Conservation (phyloP, 116 monocot species). For the Iris pallida region DNA sequence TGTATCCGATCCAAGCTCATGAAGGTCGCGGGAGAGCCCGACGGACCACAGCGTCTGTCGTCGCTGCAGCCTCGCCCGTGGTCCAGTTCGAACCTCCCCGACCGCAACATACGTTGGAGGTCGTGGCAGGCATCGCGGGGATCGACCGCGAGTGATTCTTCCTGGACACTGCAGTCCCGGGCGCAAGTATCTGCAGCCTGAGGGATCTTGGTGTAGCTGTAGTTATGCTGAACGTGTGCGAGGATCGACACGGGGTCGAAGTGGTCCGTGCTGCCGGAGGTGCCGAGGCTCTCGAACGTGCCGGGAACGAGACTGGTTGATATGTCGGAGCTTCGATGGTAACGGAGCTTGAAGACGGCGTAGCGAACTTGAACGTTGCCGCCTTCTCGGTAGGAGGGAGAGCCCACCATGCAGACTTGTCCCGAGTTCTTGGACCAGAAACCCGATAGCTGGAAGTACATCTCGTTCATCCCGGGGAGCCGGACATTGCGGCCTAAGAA, state of each 20-base stretch:
- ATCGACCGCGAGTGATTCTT: not conserved
- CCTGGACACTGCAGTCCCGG: not conserved
- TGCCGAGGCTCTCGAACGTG: not conserved
- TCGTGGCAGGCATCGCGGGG: not conserved
- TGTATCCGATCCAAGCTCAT: conserved; percentile 10
- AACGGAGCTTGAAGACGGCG: not conserved
- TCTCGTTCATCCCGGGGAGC: not conserved
- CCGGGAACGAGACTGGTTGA: not conserved
- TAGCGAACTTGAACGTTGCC: not conserved
- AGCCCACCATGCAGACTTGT: conserved; percentile 2
- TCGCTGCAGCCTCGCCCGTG: not conserved
- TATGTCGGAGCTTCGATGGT: not conserved
- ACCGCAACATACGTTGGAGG: not conserved
- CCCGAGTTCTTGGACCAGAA: not conserved
- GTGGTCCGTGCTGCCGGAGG: not conserved
- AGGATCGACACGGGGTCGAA: not conserved
- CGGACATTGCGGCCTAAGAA: not conserved
- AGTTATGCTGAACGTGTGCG: not conserved
- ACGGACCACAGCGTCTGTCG: too few species aligned
- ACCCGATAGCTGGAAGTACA: not conserved
- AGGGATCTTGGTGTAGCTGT: not conserved
- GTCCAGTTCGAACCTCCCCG: not conserved
- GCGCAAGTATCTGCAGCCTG: not conserved
- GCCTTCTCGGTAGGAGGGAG: not conserved
- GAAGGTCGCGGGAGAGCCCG: not conserved